A percentile compares a stretch with the other conserved stretches of the same genome.
phyloP scores from a whole-genome alignment of 768 basidiomycete genomes.

The Suillus weaverae region DNA sequence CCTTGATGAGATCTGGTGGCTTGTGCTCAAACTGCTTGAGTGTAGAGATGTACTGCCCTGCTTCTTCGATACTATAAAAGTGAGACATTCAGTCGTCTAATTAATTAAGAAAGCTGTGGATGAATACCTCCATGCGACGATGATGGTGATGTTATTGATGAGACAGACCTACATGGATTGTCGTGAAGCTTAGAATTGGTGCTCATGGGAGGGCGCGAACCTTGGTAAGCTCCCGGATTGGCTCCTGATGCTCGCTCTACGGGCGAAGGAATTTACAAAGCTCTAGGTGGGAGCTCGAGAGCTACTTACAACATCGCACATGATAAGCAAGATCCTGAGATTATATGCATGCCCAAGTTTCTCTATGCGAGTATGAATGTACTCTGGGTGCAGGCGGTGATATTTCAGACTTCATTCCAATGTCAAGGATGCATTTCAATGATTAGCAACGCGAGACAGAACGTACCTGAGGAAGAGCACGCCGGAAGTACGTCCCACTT shows the following conservation, averaged over 20 bases:
- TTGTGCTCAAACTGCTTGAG: constrained; percentile 96
- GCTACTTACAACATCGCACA: constrained; percentile 84
- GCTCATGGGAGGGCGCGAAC: constrained; percentile 31
- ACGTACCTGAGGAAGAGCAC: constrained; percentile 86
- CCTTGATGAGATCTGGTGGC: constrained; percentile 91
- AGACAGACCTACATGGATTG: constrained; percentile 62
- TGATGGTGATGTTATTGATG: constrained; percentile 89
- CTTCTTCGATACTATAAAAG: constrained; percentile 75
- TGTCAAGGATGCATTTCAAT: constrained; percentile 3
- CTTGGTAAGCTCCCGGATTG: constrained; percentile 92
- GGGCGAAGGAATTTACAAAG: not conserved
- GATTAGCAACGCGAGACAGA: not conserved
- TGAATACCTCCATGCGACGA: constrained; percentile 87
- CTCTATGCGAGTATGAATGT: constrained; percentile 89
- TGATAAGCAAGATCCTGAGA: constrained; percentile 80
- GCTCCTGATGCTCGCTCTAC: constrained; percentile 89
- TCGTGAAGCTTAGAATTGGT: constrained; percentile 6
- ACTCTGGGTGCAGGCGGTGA: constrained; percentile 96
- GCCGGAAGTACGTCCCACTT: constrained; percentile 92
- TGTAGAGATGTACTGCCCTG: constrained; percentile 84
- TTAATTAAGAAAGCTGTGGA: constrained; percentile 1
- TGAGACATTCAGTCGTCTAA: not conserved
- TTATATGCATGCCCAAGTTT: constrained; percentile 80
- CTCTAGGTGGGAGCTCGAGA: not conserved
- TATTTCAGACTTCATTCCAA: constrained; percentile 70